Evolutionary conservation across 257 asterid species (phyloP), one percentile per base, ranked within the genome.

Genomic region (Knoxia roxburghii): DNA sequence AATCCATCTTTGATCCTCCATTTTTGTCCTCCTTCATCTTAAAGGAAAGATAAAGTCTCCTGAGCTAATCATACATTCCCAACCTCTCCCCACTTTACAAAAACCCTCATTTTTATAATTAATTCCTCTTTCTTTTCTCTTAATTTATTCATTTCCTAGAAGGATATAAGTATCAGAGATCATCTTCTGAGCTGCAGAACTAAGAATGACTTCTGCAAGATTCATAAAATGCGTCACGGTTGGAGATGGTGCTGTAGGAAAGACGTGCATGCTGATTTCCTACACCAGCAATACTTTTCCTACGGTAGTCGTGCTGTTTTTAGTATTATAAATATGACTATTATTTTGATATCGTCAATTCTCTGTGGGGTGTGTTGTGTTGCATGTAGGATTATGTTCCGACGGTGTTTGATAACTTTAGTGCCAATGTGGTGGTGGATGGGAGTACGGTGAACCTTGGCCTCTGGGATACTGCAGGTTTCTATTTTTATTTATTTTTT

Each of bases 401-500:
- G 5, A 90, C 95, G 2, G 97, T 90, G 21, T 90, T 90, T 64
- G 97, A 90, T 77, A 87, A 87, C 75, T 90, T 90, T 55, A 90
- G 97, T 64, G 97, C 97, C 14, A 90, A 86, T 43, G 96, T 90
- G 53, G 94, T 87, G 48, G 97, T 87, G 65, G 95, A 90, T 75
- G 97, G 97, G n/a, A 83, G 73, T 73, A 86, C 95, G 0, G 92
- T 90, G 48, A 90, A 87, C 79, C 85, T 90, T 9, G 95, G 95
- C 79, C 94, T 90, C 0, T 90, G 97, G 97, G 97, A 90, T 66
- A 90, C 97, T 23, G 97, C 96, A 65, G 97, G 97, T 89, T 35
- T 40, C 20, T 58, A 32, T 13, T 7, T 5, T 4, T 40, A 14
- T 10, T 6, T 17, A 8, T 2, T 5, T 17, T 46, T 5, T 13